phyloP scores from a whole-genome alignment of 208 protist species.

The Trypanosoma rangeli region DNA sequence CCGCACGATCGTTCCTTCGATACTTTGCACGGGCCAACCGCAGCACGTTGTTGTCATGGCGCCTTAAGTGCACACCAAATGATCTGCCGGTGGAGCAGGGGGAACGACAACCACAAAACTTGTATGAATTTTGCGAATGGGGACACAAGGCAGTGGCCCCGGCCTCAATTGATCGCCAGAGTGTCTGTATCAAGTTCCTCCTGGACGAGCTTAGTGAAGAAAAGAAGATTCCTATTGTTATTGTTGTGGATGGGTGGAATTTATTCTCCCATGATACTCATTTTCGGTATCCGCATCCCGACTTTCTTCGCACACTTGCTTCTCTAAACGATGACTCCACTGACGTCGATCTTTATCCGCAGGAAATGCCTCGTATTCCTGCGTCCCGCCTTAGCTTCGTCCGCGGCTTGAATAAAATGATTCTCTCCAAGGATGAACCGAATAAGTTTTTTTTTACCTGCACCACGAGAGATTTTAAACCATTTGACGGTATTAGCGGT shows the following conservation, averaged over 20 bases:
- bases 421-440: conserved; percentile 69
- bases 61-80: conserved; percentile 67
- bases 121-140: conserved; percentile 87
- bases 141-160: conserved; percentile 74
- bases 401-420: conserved; percentile 86
- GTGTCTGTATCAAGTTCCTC: conserved; percentile 90
- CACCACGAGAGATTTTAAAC: conserved; percentile 90
- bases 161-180: conserved; percentile 87
- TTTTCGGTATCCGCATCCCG: conserved; percentile 90
- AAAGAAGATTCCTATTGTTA: conserved; percentile 81
- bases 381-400: conserved; percentile 88
- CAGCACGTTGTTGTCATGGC: conserved; percentile 53
- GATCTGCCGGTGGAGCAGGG: conserved; percentile 82
- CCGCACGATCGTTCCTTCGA: conserved; percentile 72
- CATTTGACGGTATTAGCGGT: conserved; percentile 86
- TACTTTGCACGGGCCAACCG: conserved; percentile 79
- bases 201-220: conserved; percentile 86
- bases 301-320: conserved; percentile 84
- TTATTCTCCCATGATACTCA: conserved; percentile 90
- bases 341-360: conserved; percentile 85
- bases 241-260: conserved; percentile 91
- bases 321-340: conserved; percentile 76
- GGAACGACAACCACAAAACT: conserved; percentile 66
- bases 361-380: conserved; percentile 89
- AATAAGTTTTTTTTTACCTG: conserved; percentile 93